Percentiles rank a stretch among this genome's conserved stretches.
Evolutionary conservation across 2,329 filamentous ascomycete species (phyloP).

Genomic region (Phaeosphaeriaceae sp.): DNA sequence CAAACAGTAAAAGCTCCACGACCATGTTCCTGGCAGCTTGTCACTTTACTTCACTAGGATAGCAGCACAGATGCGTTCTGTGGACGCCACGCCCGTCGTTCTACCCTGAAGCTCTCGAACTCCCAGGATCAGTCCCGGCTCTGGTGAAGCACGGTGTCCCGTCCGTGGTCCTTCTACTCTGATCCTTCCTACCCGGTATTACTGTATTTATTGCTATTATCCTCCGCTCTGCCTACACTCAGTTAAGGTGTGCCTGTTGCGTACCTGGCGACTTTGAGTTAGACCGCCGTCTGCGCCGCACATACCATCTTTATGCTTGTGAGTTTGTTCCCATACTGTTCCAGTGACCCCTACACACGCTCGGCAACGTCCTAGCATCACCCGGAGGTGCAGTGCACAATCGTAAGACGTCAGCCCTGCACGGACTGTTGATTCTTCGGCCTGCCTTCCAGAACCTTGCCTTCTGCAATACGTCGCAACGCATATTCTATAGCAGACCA

Average conservation of each 20-base stretch:
- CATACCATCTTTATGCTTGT: slow-evolving; percentile 35
- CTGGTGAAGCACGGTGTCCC: slow-evolving; percentile 36
- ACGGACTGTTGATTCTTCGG: slow-evolving; percentile 47
- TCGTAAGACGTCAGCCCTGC: slow-evolving; percentile 48
- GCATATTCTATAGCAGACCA: slow-evolving; percentile 41
- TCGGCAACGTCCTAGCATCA: slow-evolving; percentile 43
- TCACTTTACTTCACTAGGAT: slow-evolving; percentile 29
- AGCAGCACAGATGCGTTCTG: slow-evolving; percentile 27
- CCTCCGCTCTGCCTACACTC: slow-evolving; percentile 30
- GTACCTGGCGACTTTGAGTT: slow-evolving; percentile 34
- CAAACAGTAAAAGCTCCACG: slow-evolving; percentile 47
- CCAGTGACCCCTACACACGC: slow-evolving; percentile 26
- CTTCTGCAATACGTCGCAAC: slow-evolving; percentile 42
- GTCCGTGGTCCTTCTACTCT: slow-evolving; percentile 30
- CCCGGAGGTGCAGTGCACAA: slow-evolving; percentile 40
- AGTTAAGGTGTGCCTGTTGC: slow-evolving; percentile 28
- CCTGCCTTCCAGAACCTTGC: slow-evolving; percentile 42
- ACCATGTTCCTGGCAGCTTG: slow-evolving; percentile 45
- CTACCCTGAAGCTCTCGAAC: slow-evolving; percentile 24
- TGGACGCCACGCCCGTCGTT: slow-evolving; percentile 25
- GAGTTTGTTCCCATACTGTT: slow-evolving; percentile 30
- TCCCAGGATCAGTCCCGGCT: slow-evolving; percentile 29
- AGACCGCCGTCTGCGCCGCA: slow-evolving; percentile 39
- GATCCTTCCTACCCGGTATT: slow-evolving; percentile 35
- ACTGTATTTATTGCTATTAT: slow-evolving; percentile 42